phyloP scores from a whole-genome alignment of 2,329 filamentous ascomycete species.

The Cadophora malorum region DNA sequence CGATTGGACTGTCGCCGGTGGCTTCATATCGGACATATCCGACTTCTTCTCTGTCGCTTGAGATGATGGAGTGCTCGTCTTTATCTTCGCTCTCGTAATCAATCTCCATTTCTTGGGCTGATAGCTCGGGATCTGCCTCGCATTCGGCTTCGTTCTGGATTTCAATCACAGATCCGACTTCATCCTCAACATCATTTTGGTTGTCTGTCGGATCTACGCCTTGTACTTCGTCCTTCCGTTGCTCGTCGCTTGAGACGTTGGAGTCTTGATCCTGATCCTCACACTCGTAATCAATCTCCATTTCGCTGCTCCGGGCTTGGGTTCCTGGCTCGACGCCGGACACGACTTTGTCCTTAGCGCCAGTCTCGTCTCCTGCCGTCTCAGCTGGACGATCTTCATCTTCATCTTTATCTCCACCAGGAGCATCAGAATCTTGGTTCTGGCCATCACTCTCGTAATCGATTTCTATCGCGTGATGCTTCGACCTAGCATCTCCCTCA shows the following conservation, averaged over 20 bases:
- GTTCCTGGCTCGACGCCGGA: background rate
- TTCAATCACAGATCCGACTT: background rate
- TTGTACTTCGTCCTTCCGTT: too few species aligned
- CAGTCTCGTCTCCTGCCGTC: background rate
- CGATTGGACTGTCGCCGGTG: too few species aligned
- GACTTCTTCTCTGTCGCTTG: background rate
- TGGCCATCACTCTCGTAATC: too few species aligned
- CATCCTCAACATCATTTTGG: background rate
- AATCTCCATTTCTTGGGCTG: background rate
- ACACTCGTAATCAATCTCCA: background rate
- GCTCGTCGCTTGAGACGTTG: background rate
- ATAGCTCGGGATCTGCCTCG: background rate
- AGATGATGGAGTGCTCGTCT: background rate
- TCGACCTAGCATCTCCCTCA: background rate
- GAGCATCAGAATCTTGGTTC: background rate
- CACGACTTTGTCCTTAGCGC: background rate
- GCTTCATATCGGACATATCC: too few species aligned
- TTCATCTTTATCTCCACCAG: background rate
- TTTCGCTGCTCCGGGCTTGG: background rate
- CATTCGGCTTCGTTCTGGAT: background rate
- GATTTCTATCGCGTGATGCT: background rate
- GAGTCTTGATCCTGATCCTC: background rate
- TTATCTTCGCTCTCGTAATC: background rate
- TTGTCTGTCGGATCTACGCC: background rate
- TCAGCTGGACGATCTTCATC: background rate